phyloP scores from a whole-genome alignment of 345 rosid genomes.

The Ceriops tagal region DNA sequence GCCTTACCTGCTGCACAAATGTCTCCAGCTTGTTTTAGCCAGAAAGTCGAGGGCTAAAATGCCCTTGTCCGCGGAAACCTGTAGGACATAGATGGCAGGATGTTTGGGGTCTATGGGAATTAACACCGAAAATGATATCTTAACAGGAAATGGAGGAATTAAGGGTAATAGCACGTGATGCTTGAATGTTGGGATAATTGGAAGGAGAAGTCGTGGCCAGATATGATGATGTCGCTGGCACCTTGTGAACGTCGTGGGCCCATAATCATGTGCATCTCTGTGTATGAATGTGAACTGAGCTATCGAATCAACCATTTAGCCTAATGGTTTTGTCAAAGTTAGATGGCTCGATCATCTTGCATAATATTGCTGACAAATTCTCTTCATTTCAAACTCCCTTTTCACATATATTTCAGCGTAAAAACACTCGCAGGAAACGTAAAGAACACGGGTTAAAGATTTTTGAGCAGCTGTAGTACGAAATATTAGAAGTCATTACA shows the following conservation, averaged over 20 bases:
- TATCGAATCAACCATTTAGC: not conserved
- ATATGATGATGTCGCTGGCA: constrained; percentile 61
- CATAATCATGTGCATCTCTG: constrained; percentile 32
- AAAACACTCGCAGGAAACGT: no score
- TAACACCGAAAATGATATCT: not conserved
- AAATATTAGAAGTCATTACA: no score
- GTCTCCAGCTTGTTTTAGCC: not conserved
- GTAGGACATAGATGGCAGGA: not conserved
- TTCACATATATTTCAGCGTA: not conserved
- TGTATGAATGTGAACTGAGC: not conserved
- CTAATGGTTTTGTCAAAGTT: not conserved
- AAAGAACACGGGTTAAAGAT: no score
- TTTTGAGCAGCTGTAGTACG: no score
- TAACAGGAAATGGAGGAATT: not conserved
- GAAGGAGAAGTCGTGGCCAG: constrained; percentile 67
- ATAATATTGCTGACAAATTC: not conserved
- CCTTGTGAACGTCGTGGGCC: constrained; percentile 40
- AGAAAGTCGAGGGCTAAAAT: not conserved
- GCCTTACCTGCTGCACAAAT: not conserved
- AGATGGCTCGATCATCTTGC: not conserved
- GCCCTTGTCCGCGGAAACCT: not conserved
- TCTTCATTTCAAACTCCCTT: not conserved
- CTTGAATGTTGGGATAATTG: constrained; percentile 53
- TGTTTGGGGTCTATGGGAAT: not conserved
- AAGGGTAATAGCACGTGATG: constrained; percentile 41